Evolutionary conservation across 2,329 filamentous ascomycete genomes (phyloP).

Genomic region (Pestalotiopsis sp.): DNA sequence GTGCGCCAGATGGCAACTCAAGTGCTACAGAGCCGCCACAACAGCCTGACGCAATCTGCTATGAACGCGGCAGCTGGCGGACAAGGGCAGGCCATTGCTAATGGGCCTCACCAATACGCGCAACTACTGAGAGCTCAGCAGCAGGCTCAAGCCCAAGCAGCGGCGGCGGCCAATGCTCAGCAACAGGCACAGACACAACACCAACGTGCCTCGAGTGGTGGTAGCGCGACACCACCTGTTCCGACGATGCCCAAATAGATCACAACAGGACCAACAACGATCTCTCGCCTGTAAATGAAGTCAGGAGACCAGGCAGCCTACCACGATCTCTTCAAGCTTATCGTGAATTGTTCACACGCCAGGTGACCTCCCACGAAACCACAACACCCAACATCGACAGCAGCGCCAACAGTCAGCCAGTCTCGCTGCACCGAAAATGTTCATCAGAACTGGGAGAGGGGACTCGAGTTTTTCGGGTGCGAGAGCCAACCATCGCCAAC

Average conservation of each 20-base stretch:
- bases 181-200: slow-evolving; percentile 15
- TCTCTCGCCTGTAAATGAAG: not conserved
- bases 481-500: no score
- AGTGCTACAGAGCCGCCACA: slow-evolving; percentile 49
- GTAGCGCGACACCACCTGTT: slow-evolving; percentile 18
- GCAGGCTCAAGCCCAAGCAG: slow-evolving; percentile 32
- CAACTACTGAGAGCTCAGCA: slow-evolving; percentile 61
- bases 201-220: slow-evolving; percentile 16
- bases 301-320: not conserved
- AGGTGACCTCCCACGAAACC: no score
- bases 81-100: slow-evolving; percentile 50
- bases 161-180: slow-evolving; percentile 10
- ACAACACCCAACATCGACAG: no score
- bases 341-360: no score
- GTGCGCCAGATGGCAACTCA: slow-evolving; percentile 55
- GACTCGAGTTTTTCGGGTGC: no score
- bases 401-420: no score
- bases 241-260: slow-evolving; percentile 15
- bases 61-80: slow-evolving; percentile 59
- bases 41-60: slow-evolving; percentile 45
- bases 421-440: no score
- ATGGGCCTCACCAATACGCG: slow-evolving; percentile 61
- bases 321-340: no score
- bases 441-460: no score
- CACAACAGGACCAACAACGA: not conserved